Base-by-base conservation (phyloP, 2,329 filamentous ascomycete species). In the Neofusicoccum laricinum region DNA sequence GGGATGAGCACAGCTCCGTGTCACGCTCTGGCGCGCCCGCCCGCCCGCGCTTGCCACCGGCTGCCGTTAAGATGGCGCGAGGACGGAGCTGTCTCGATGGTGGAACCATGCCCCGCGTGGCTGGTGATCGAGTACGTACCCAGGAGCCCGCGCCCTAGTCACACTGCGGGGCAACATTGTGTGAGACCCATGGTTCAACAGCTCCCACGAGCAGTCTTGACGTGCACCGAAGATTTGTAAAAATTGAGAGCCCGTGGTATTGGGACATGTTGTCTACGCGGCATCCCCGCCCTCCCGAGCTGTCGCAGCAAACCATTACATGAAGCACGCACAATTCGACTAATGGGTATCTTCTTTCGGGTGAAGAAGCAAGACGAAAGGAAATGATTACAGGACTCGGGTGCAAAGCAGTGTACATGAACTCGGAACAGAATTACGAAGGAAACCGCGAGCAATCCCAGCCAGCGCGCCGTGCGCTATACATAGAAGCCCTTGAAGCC, bases 341-440 rank as follows among this genome's bases (percentile, higher is more conserved):
- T 46, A 34, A 59, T 46, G 55, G 55, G 55, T 59, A 59, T 59
- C 55, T 59, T 59, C 55, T 59, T 59, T 59, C 55, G 55, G 46
- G 55, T 46, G 46, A 59, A 59, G 55, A 59, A 59, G 55, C 55
- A 45, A 38, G 30, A 46, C 25, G 55, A 46, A 48, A 38, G 17
- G 12, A 25, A 59, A 59, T 21, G 30, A 59, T 59, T 59, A 59
- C 41, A 59, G 40, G 55, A 59, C 30, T 36, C 21, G 15, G 10
- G 7, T 59, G 55, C 55, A 59, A 36, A 41, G 41, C 55, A 59
- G n/a, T 45, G 36, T 36, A 59, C 38, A 59, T 59, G 41, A 59
- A 59, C 41, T 11, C n/a, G 55, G 55, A 46, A 59, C 55, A 46
- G 7, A 45, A 46, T 11, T 30, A 46, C 55, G 34, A 59, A 59